Percentiles rank a stretch among this genome's conserved stretches.
These are phyloP conservation scores for Populus deltoides DNA, from an alignment of 345 rosid genomes.

Conservation along the genomic window DNA sequence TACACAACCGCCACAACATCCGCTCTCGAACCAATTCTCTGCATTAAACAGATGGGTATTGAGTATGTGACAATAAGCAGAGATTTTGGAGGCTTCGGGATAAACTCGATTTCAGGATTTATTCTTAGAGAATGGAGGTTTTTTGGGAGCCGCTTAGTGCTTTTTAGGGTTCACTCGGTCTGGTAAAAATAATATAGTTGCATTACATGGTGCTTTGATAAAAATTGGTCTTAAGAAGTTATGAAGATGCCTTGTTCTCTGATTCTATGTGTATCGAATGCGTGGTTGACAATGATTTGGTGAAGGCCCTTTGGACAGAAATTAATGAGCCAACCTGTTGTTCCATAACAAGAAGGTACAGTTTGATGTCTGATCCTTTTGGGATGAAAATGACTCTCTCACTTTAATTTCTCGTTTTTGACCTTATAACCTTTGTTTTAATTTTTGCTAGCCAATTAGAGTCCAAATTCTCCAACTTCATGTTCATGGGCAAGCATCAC, in stretches of 20 bases:
- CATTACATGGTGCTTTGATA: not conserved
- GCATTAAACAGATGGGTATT: slow-evolving; percentile 32
- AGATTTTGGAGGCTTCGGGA: slow-evolving; percentile 14
- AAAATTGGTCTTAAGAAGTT: not conserved
- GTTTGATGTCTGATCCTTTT: not conserved
- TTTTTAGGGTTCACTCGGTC: not conserved
- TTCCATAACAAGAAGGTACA: not conserved
- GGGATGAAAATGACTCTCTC: not conserved
- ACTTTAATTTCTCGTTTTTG: not conserved
- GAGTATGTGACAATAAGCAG: not conserved
- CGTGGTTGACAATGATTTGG: not conserved
- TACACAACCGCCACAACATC: slow-evolving; percentile 46
- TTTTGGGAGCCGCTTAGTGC: slow-evolving; percentile 11
- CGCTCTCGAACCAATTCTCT: slow-evolving; percentile 40
- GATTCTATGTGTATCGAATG: not conserved
- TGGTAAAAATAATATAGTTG: slow-evolving; percentile 8
- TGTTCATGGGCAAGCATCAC: not conserved
- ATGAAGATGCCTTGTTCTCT: not conserved
- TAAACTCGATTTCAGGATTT: slow-evolving; percentile 2
- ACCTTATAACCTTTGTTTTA: not conserved
- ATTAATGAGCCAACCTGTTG: too few relatives aligned
- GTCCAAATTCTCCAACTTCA: not conserved
- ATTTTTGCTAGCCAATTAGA: not conserved
- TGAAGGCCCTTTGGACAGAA: not conserved
- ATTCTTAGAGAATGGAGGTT: slow-evolving; percentile 4